Percentiles rank a stretch among this genome's conserved stretches.
Evolutionary conservation across 2,329 filamentous ascomycete species (phyloP).

Genomic region (Rhinocladiella similis): DNA sequence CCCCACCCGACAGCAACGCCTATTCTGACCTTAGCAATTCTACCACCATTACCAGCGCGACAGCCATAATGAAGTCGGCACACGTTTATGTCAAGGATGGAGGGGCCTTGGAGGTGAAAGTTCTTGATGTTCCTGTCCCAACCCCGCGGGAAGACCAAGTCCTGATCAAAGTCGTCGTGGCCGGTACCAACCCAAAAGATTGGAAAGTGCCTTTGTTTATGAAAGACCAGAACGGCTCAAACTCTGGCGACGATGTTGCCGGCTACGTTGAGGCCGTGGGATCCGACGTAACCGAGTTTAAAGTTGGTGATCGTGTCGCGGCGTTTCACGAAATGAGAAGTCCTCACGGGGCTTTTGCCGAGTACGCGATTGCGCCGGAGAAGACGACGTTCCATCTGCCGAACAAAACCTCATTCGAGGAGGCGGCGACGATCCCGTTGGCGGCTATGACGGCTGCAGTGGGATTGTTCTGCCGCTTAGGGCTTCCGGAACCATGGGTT

Average conservation of each 20-base stretch:
- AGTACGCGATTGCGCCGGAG: constrained; percentile 57
- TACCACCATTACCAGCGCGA: background rate
- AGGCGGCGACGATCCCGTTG: constrained; percentile 34
- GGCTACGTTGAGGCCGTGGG: constrained; percentile 55
- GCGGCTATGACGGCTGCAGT: constrained; percentile 24
- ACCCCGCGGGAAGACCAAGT: constrained; percentile 39
- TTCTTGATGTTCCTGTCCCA: constrained; percentile 44
- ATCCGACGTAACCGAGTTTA: constrained; percentile 54
- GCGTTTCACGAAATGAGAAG: constrained; percentile 52
- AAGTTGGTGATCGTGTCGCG: constrained; percentile 56
- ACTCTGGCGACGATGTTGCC: constrained; percentile 55
- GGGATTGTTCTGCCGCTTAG: constrained; percentile 19
- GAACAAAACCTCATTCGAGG: constrained; percentile 53
- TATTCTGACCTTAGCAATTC: no score
- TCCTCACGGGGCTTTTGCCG: constrained; percentile 54
- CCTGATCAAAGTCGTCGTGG: constrained; percentile 43
- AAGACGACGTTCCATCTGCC: constrained; percentile 59
- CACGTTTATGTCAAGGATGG: constrained; percentile 14
- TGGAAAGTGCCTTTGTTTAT: constrained; percentile 38
- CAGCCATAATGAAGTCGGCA: constrained; percentile 16
- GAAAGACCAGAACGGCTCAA: constrained; percentile 27
- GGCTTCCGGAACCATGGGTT: constrained; percentile 26
- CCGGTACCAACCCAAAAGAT: constrained; percentile 52
- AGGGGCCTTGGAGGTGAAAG: constrained; percentile 14
- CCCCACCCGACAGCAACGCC: no score